A percentile compares a stretch with the other conserved stretches of the same genome.
Evolutionary conservation across 805 yeast genomes (phyloP).

Genomic region (Ogataea pilisensis): DNA sequence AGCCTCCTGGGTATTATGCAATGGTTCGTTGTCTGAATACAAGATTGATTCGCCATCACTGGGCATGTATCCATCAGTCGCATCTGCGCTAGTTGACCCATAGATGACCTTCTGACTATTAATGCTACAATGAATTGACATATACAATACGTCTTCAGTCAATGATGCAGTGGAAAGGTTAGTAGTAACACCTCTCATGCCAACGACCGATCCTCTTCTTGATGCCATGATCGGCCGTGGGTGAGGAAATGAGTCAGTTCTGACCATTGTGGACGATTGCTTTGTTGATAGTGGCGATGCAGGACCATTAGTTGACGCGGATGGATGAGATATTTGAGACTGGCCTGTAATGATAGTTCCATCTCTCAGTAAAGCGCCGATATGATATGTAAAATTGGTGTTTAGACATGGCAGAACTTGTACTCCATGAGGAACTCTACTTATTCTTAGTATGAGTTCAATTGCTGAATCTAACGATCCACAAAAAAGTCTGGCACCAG

Average conservation of each 20-base stretch:
- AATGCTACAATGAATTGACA: slow-evolving; percentile 4
- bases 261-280: slow-evolving; percentile 2
- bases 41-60: neutral
- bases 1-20: neutral
- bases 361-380: slow-evolving; percentile 66
- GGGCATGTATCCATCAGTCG: neutral
- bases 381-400: slow-evolving; percentile 82
- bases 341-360: slow-evolving; percentile 84
- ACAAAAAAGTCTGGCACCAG: slow-evolving; percentile 76
- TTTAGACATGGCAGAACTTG: slow-evolving; percentile 77
- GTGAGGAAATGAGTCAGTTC: slow-evolving; percentile 15
- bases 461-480: slow-evolving; percentile 84
- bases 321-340: slow-evolving; percentile 89
- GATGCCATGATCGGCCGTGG: slow-evolving; percentile 22
- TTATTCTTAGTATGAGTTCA: slow-evolving; percentile 65
- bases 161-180: slow-evolving; percentile 5
- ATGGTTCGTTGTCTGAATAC: slow-evolving; percentile 1
- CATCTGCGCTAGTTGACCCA: slow-evolving; percentile 10
- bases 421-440: slow-evolving; percentile 48
- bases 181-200: neutral
- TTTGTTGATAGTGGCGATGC: slow-evolving; percentile 1
- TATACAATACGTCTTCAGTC: neutral
- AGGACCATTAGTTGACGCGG: slow-evolving; percentile 1
- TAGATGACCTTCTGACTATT: slow-evolving; percentile 18
- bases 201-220: neutral